phyloP scores from a whole-genome alignment of 1,139 yeast genomes.

The Tardiomyces depauwii region DNA sequence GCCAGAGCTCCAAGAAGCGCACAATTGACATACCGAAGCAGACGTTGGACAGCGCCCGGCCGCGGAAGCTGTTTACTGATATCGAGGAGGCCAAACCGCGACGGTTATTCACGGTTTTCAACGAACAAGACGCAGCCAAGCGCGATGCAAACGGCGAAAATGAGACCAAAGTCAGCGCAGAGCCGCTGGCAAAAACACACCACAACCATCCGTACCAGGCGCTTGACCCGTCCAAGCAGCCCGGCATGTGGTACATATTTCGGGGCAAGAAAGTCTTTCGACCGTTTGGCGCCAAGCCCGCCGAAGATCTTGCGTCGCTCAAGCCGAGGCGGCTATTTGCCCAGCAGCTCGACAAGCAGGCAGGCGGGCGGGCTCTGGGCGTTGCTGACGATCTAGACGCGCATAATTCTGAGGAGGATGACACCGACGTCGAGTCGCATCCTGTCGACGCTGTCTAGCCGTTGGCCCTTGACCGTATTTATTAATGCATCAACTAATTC shows the following conservation, averaged over 20 bases:
- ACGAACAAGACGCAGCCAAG: not conserved
- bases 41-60: not conserved
- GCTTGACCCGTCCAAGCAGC: not conserved
- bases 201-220: not conserved
- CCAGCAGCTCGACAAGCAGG: slow-evolving; percentile 2
- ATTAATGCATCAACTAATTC: not conserved
- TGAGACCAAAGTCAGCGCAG: not conserved
- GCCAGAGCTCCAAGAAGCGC: not conserved
- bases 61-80: not conserved
- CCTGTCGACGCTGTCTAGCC: not conserved
- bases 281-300: slow-evolving; percentile 19
- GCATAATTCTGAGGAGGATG: slow-evolving; percentile 10
- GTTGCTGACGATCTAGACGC: not conserved
- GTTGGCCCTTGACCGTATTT: not conserved
- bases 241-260: slow-evolving; percentile 30
- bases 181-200: not conserved
- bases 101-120: not conserved
- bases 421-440: slow-evolving; percentile 12
- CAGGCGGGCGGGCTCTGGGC: not conserved
- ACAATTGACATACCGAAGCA: not conserved
- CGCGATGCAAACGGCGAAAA: not conserved
- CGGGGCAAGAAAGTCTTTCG: slow-evolving; percentile 29
- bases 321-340: slow-evolving; percentile 12
- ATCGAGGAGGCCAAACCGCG: not conserved
- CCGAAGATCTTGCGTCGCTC: slow-evolving; percentile 6